Base-by-base conservation (phyloP, 208 protist species). In the Tritrichomonas musculus region DNA sequence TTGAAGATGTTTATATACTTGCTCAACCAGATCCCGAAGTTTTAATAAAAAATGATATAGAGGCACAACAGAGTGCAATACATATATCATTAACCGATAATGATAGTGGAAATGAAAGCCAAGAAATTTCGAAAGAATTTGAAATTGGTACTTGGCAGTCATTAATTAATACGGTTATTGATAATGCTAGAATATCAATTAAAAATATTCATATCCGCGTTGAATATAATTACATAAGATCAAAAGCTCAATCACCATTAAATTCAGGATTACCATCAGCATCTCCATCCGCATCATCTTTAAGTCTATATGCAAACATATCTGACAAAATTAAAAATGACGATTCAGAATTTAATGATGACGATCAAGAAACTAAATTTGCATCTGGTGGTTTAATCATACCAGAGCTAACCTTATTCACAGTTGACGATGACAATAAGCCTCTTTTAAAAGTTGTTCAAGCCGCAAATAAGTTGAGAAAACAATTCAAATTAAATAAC, bases 121-220 rank as follows among this genome's bases (percentile, higher is more conserved):
- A 17, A 9, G 47, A 57, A 57, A 27, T 53, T 57, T 20, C 44
- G 39, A 88, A 88, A 20, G 47, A 88, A 50, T 41, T 14, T 22
- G 47, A 88, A n/a, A 27, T 57, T 33, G 47, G 44, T 57, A 36
- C 47, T 39, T 88, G 41, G 30, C 77, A 88, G 9, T 53, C 44
- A 17, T 88, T 88, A 53, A 88, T 88, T 4, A 88, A 88, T 57
- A 88, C 77, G 5, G 77, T 88, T 27, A 88, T 88, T 57, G 44
- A 88, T 20, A 88, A 88, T 39, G 11, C 47, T 11, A 13, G 47
- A 53, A 49, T 88, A 27, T n/a, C 33, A 17, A 88, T 88, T 20
- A 88, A 44, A 36, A 88, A 88, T 88, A 88, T 88, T 13, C 77
- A 88, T 20, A 57, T 53, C 44, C 25, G 47, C 33, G 47, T 88